Evolutionary conservation across 2,329 filamentous ascomycete genomes (phyloP), one percentile per base, ranked within the genome.

Genomic region (Colletotrichum salicis): DNA sequence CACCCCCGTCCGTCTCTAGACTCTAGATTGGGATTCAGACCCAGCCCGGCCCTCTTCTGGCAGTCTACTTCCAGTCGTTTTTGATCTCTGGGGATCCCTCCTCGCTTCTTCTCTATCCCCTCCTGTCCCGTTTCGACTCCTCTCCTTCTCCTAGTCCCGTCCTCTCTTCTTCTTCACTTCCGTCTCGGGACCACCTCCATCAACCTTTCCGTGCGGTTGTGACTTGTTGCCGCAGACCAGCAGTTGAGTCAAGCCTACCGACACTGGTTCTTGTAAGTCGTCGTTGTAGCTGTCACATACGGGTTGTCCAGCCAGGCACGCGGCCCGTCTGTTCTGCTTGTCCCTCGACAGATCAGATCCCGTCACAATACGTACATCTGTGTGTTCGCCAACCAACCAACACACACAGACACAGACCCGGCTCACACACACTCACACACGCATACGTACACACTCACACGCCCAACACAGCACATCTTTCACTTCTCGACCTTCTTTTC

Each of bases 401-500:
- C 15, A 63, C 48, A 33, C 45, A 27, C 61, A 29, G 10, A 57
- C 62, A 41, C 52, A 65, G 59, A 35, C 59, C 12, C 29, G n/a
- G 41, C 7, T 48, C 41, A 48, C 19, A 22, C 27, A 52, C 19
- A 24, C 27, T 15, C 51, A 24, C 11, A 24, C 22, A 55, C 22
- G 52, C 48, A 48, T 35, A 56, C 58, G 24, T 57, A 31, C 33
- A 68, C 58, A 56, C 65, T n/a, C 57, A 62, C 24, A 13, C 64
- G 31, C 31, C 31, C 31, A 33, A 33, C n/a, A 24, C 63, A 57
- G 58, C n/a, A 51, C 52, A 27, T 24, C 52, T 59, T 64, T 64
- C 57, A 29, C 54, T 71, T 73, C 60, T 73, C 55, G 60, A 68
- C 67, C 56, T 68, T 71, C 64, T 65, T 71, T 73, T 67, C 41